Conservation (phyloP, 371 early-diverging fungal species). For the Apophysomyces ossiformis region DNA sequence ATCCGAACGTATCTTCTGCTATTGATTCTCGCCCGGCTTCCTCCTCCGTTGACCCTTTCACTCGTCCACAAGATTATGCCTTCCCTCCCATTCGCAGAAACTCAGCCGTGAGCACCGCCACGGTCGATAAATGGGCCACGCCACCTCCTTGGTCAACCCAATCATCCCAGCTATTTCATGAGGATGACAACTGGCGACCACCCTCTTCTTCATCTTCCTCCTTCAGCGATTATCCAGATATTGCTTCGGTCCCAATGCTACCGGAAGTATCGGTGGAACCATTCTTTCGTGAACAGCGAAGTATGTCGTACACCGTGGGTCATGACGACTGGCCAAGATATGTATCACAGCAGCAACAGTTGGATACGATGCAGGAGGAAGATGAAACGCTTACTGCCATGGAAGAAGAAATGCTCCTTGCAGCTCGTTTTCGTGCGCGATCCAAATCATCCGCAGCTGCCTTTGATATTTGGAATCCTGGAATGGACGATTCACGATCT, state of each 20-base stretch:
- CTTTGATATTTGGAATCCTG: conserved; percentile 43
- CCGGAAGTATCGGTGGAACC: conserved; percentile 44
- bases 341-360: conserved; percentile 18
- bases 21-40: not conserved
- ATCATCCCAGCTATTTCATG: not conserved
- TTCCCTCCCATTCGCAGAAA: conserved; percentile 42
- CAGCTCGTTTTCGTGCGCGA: conserved; percentile 29
- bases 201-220: conserved; percentile 14
- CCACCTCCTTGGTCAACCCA: conserved; percentile 14
- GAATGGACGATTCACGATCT: conserved; percentile 22
- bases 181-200: conserved; percentile 8
- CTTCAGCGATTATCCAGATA: conserved; percentile 32
- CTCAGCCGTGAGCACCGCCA: conserved; percentile 36
- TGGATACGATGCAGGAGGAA: conserved; percentile 43
- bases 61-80: conserved; percentile 36
- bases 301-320: conserved; percentile 46
- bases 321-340: conserved; percentile 18
- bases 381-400: conserved; percentile 25
- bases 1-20: conserved; percentile 17
- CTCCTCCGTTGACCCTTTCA: conserved; percentile 18
- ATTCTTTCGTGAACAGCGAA: conserved; percentile 39
- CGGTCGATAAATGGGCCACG: conserved; percentile 18
- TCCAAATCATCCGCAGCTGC: conserved; percentile 49
- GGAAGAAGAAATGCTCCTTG: conserved; percentile 27
- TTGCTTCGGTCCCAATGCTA: conserved; percentile 43